Evolutionary conservation across 2,329 filamentous ascomycete species (phyloP), one percentile per base, ranked within the genome.

Genomic region (Diaporthe batatas): DNA sequence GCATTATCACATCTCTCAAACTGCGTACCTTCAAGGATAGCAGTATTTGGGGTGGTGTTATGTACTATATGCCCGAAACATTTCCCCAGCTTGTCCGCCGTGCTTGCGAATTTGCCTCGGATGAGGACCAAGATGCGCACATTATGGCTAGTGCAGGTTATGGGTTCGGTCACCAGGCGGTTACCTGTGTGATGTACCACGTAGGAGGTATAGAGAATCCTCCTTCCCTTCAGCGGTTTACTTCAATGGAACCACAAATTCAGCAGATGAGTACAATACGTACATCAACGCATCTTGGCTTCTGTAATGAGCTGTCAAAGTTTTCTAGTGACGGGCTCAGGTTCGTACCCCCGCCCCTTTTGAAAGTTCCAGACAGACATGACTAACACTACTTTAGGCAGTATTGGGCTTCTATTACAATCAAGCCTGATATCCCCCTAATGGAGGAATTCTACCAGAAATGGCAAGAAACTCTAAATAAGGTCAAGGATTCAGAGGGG

Each of bases 141-240:
- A 59, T 74, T 67, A 75, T 76, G 72, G 73, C 70, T 32, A 75
- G 74, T 47, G 58, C 55, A 36, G 73, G 74, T 2, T 77, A 76
- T 25, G 72, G 69, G 1, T 76, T 75, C 57, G 70, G 75, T 12
- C 75, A 75, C 29, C 73, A 76, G 51, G 75, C 72, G 7, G 73
- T 74, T 3, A 75, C 73, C 6, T 75, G 73, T 59, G 72, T 76
- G 44, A 75, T 77, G 76, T 77, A 76, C n/a, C 72, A 77, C 53
- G 76, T 75, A 3, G 49, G 71, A 42, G 75, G 75, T 12, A 59
- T 74, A 6, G 76, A 77, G 34, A 75, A 75, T n/a, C 68, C 73
- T 1, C 67, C 72, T 42, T 74, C 75, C 6, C 53, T 78, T 47
- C 71, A 74, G 68, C 67, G 73, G 10, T 77, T 76, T 53, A 76